Percentiles rank a stretch among this genome's conserved stretches.
phyloP scores from a whole-genome alignment of 345 rosid genomes.

The Brassica napus region Da-Ae NC_063436.1:1917001-1917500 shows the following conservation, averaged over 20 bases:
- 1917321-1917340: background rate
- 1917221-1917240: background rate
- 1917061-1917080: background rate
- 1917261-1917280: background rate
- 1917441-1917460: background rate
- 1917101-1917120: background rate
- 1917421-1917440: background rate
- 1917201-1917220: background rate
- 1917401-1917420: background rate
- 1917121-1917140: too few species aligned
- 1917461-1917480: background rate
- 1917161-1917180: background rate
- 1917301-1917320: background rate
- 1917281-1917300: background rate
- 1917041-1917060: background rate
- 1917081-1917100: background rate
- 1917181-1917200: background rate
- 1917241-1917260: background rate
- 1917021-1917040: background rate
- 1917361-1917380: background rate
- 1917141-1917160: too few species aligned
- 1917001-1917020: background rate
- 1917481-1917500: background rate
- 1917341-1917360: background rate
- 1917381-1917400: background rate